phyloP scores from a whole-genome alignment of 139 green algal species.

The Picochlorum costavermella region DNA sequence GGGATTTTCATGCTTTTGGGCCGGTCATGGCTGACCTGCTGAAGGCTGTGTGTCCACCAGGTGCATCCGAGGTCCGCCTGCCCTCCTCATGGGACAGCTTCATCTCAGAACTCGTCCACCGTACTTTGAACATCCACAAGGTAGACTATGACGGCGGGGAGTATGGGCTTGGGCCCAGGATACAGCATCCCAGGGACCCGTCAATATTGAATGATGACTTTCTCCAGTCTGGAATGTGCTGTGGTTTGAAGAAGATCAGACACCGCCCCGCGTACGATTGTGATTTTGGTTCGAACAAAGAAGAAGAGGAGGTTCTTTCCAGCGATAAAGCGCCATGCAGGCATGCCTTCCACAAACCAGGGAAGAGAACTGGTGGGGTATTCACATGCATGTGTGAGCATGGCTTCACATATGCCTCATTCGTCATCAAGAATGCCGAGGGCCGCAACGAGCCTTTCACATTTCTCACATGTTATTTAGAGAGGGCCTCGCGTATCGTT shows the following conservation, averaged over 20 bases:
- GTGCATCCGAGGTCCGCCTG: background rate
- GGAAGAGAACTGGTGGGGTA: constrained; percentile 2
- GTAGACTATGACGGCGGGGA: background rate
- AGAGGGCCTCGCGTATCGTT: background rate
- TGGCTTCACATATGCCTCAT: constrained; percentile 1
- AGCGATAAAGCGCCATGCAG: background rate
- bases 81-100: background rate
- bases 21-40: background rate
- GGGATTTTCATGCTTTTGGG: constrained; percentile 1
- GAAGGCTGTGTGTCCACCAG: background rate
- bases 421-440: background rate
- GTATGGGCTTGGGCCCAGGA: background rate
- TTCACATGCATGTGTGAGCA: background rate
- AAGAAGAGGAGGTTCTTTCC: background rate
- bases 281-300: background rate
- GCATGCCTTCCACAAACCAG: background rate
- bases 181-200: background rate
- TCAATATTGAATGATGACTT: constrained; percentile 1
- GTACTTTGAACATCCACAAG: background rate
- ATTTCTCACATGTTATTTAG: background rate
- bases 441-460: background rate
- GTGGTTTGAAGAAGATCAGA: background rate
- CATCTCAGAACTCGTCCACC: background rate
- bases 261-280: background rate
- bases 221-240: background rate